Conservation (phyloP, 495 filamentous ascomycete genomes). For the Thozetella sp. region DNA sequence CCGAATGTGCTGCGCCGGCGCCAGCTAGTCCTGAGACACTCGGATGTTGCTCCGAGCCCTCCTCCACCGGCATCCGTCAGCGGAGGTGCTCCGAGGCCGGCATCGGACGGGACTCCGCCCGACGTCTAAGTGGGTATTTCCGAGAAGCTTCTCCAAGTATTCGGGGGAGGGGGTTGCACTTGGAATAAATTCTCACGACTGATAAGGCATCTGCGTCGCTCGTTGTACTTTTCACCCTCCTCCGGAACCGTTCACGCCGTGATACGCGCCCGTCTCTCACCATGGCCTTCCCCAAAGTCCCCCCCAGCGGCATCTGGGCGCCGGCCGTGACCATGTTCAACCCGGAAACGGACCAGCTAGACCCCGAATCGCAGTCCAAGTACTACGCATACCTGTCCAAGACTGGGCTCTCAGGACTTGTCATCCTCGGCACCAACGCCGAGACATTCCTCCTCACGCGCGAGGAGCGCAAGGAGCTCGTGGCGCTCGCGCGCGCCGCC, state of each 20-base stretch:
- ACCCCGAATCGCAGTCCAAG: constrained; percentile 44
- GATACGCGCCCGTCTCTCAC: background rate
- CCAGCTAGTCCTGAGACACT: no score
- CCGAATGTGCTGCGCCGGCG: no score
- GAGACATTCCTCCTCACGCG: constrained; percentile 67
- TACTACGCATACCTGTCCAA: constrained; percentile 60
- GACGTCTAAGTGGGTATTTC: no score
- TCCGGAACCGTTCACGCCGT: background rate
- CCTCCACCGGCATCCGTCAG: no score
- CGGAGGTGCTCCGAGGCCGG: background rate
- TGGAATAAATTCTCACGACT: no score
- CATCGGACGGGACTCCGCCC: background rate
- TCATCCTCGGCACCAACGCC: constrained; percentile 67
- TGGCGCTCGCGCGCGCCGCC: constrained; percentile 51
- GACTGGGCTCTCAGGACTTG: constrained; percentile 57
- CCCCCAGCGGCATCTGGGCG: constrained; percentile 42
- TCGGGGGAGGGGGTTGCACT: no score
- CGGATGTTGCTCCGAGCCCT: no score
- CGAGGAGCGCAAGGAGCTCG: constrained; percentile 55
- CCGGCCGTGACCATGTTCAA: constrained; percentile 57
- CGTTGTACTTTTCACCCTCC: background rate
- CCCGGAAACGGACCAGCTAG: constrained; percentile 50
- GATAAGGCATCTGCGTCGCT: background rate
- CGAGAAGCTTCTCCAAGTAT: background rate
- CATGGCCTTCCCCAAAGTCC: constrained; percentile 24